These are phyloP conservation scores for Phyllosticta capitalensis DNA, from an alignment of 2,329 filamentous ascomycete genomes.

Conservation along the genomic window DNA sequence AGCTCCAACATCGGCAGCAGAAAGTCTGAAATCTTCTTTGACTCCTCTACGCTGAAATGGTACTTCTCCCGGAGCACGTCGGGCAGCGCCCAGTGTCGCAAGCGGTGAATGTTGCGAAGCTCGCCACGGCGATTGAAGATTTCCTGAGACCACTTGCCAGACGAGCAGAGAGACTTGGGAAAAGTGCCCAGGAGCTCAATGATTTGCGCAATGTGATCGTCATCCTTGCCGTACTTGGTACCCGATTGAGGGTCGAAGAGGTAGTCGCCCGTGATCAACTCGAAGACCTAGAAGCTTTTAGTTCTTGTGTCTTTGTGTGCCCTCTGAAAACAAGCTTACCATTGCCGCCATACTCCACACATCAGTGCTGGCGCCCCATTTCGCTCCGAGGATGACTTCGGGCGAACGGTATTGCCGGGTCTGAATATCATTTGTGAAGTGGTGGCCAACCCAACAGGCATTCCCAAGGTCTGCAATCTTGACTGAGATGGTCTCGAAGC, in stretches of 20 bases:
- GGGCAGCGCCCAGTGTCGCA: conserved; percentile 89
- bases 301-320: background rate
- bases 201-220: conserved; percentile 98
- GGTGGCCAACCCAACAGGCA: conserved; percentile 96
- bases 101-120: conserved; percentile 82
- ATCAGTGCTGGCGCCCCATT: conserved; percentile 99
- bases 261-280: conserved; percentile 96
- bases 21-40: conserved; percentile 70
- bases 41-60: conserved; percentile 79
- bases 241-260: conserved; percentile 97
- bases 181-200: conserved; percentile 93
- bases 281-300: conserved; percentile 62
- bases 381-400: conserved; percentile 90
- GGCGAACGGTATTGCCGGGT: conserved; percentile 95
- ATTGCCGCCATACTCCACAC: conserved; percentile 99
- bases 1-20: conserved; percentile 85
- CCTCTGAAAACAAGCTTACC: conserved; percentile 50
- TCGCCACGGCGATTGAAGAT: conserved; percentile 98
- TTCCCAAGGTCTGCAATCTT: conserved; percentile 98
- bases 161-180: conserved; percentile 81
- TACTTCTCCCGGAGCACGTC: conserved; percentile 96
- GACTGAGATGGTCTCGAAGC: conserved; percentile 81
- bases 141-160: conserved; percentile 95
- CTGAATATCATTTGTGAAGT: conserved; percentile 99
- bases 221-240: conserved; percentile 98